These are phyloP conservation scores for Phytophthora sojae DNA, from an alignment of 352 stramenopile genomes.

Conservation along the genomic window DNA sequence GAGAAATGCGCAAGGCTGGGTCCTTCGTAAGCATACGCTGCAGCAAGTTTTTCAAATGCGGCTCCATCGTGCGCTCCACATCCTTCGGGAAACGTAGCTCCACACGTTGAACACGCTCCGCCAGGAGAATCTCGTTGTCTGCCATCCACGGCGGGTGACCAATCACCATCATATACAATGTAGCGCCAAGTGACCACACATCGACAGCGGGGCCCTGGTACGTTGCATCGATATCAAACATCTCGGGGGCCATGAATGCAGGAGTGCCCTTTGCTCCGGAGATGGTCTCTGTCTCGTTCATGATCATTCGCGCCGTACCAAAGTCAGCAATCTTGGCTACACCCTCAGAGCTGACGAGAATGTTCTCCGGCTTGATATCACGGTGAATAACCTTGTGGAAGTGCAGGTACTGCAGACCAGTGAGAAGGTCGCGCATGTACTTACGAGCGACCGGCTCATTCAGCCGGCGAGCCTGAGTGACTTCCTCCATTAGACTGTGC, in stretches of 20 bases:
- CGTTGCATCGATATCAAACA: constrained; percentile 91
- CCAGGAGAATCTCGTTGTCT: constrained; percentile 90
- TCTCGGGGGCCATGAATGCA: constrained; percentile 93
- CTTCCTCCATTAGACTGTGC: constrained; percentile 93
- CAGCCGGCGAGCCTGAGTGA: constrained; percentile 71
- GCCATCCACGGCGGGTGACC: constrained; percentile 91
- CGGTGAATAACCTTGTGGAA: constrained; percentile 94
- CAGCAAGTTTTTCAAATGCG: constrained; percentile 92
- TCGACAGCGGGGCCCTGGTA: constrained; percentile 88
- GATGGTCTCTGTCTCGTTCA: constrained; percentile 90
- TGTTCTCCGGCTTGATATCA: constrained; percentile 93
- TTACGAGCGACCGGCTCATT: constrained; percentile 75
- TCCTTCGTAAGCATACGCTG: constrained; percentile 93
- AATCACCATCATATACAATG: constrained; percentile 93
- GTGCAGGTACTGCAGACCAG: constrained; percentile 93
- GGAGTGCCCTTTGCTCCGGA: constrained; percentile 86
- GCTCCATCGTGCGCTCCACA: constrained; percentile 74
- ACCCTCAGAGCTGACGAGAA: constrained; percentile 83
- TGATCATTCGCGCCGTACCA: constrained; percentile 90
- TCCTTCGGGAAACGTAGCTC: constrained; percentile 89
- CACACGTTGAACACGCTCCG: constrained; percentile 86
- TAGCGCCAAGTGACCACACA: constrained; percentile 92
- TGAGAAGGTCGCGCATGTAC: constrained; percentile 91
- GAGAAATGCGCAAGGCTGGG: constrained; percentile 75
- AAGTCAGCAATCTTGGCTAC: constrained; percentile 93